Percentiles rank a stretch among this genome's conserved stretches.
Evolutionary conservation across 1,284 basidiomycete genomes (phyloP).

Genomic region (Ceratobasidium sp.): DNA sequence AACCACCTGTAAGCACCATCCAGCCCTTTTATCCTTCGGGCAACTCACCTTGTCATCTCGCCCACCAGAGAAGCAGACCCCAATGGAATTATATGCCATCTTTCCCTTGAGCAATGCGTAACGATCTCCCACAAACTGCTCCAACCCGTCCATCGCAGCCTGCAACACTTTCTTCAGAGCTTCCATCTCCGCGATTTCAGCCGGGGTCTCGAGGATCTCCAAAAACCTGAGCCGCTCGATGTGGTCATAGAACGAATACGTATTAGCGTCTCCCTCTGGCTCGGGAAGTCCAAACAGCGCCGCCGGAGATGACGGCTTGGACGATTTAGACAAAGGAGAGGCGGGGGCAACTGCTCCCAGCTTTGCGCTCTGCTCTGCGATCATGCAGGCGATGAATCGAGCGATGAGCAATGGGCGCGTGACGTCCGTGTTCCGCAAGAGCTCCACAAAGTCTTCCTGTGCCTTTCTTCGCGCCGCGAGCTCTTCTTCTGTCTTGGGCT

Average conservation of each 20-base stretch:
- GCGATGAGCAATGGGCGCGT: constrained; percentile 65
- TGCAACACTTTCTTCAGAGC: constrained; percentile 65
- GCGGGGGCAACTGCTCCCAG: constrained; percentile 51
- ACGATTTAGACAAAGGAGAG: constrained; percentile 46
- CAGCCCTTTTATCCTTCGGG: neutral
- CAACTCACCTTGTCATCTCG: constrained; percentile 68
- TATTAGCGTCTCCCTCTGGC: constrained; percentile 44
- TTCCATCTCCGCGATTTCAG: constrained; percentile 58
- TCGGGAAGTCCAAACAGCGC: constrained; percentile 55
- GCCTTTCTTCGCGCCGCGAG: constrained; percentile 57
- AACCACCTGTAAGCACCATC: neutral
- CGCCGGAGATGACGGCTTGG: constrained; percentile 47
- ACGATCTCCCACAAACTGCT: constrained; percentile 67
- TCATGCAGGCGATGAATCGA: constrained; percentile 72
- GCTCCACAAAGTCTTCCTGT: constrained; percentile 64
- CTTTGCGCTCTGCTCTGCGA: constrained; percentile 68
- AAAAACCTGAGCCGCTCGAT: constrained; percentile 72
- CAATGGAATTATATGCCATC: constrained; percentile 76
- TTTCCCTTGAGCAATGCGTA: constrained; percentile 69
- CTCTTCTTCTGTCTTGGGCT: constrained; percentile 49
- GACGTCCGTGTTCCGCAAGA: constrained; percentile 59
- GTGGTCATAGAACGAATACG: constrained; percentile 74
- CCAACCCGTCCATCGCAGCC: constrained; percentile 66
- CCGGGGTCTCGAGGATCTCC: constrained; percentile 56
- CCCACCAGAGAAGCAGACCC: constrained; percentile 68